Base-by-base conservation (phyloP, 495 filamentous ascomycete genomes). In the Clohesyomyces aquaticus region DNA sequence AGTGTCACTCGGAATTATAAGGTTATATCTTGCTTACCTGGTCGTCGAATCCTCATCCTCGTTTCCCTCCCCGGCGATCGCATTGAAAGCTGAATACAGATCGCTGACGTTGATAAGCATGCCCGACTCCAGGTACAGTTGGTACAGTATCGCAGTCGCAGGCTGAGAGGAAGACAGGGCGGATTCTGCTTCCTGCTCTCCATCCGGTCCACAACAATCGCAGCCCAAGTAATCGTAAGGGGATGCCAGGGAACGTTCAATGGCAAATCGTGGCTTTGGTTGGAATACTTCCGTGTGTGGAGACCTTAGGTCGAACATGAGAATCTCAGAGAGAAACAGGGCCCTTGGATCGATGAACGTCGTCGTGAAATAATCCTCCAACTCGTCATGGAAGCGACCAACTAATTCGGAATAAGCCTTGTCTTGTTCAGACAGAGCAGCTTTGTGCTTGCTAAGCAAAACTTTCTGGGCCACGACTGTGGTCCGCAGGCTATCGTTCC, bases 191-290 rank as follows among this genome's bases (percentile, higher is more conserved):
- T 62, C 65, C 12, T 80, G 75, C 26, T 80, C 51, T 12, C 11
- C 72, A 18, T 68, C 64, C 52, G 75, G 63, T 64, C 77, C 66
- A 75, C 88, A 85, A 77, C 90, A 91, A 1, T 79, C 76, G 72
- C 88, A 96, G 18, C 83, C 84, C 14, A 98, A 83, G 71, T 97
- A 98, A 69, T 96, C 90, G 54, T 92, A 86, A 4, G 95, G 93
- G 18, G 80, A 82, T 1, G 84, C 83, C 47, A 98, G 78, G 25
- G 91, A 92, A 21, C 91, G 85, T 67, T 93, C 92, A 57, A 96
- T 82, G 0, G 88, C 88, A 59, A 83, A 85, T 14, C 91, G 86
- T 14, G 91, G 88, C 43, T 85, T 81, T 9, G 94, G 93, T 4
- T 87, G 83, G 71, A 98, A 96, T 26, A 86, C 87, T 54, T 96